Evolutionary conservation across 116 monocot species (phyloP), one percentile per base, ranked within the genome.

Genomic region (Posidonia oceanica): DNA sequence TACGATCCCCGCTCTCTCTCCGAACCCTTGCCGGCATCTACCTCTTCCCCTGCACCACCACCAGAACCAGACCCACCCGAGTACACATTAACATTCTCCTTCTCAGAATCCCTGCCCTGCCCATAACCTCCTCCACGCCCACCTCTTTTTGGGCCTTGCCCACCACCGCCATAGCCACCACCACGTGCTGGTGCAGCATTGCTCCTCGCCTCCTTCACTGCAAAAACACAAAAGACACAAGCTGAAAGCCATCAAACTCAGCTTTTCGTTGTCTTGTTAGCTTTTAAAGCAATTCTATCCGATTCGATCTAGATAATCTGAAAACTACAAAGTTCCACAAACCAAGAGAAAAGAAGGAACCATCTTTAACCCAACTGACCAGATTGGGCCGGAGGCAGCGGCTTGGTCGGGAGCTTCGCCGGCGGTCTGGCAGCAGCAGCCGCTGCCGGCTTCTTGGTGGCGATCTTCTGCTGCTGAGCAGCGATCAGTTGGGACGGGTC

Each of bases 341-440:
- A 60, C 21, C 39, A 53, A 59, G 40, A 58, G 3, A 40, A 58
- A 58, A 5, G 58, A 53, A 52, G 52, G 8, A 70, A 11, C 3
- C 1, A 71, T 2, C 39, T 22, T 12, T 21, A 66, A 71, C 5
- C 23, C 20, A 52, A 71, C 83, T 69, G 37, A 89, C 93, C 89
- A 42, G 89, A 87, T 58, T 89, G 89, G 21, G 93, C 69, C 5
- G 93, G 90, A 66, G 84, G 87, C 48, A 72, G 63, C 5, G 86
- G 90, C 79, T 88, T 91, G 64, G 83, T 70, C 3, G 91, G 88
- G 20, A 95, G 83, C 76, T 84, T 95, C 61, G 79, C 83, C 52
- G 80, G 52, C 4, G 68, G 70, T 61, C 0, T 76, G 23, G 73
- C 72, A 4, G 74, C 74, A 2, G 72, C 39, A 0, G 72, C 51